Base-by-base conservation (phyloP, 2,329 filamentous ascomycete genomes). In the Coleophoma crateriformis region DNA sequence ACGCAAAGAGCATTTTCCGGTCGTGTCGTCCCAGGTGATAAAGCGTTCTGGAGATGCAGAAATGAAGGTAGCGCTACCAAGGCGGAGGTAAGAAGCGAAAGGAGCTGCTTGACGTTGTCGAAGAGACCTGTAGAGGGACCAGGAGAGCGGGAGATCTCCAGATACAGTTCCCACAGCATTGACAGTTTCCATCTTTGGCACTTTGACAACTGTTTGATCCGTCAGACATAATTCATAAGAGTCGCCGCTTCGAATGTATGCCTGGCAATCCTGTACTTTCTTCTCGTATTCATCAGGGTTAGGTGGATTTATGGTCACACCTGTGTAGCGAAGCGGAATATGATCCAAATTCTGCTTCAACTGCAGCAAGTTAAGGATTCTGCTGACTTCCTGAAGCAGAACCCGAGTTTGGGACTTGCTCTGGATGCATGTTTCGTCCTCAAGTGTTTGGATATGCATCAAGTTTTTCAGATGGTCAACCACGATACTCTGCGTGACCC, bases 31-130 rank as follows among this genome's bases (percentile, higher is more conserved):
- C 81, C 82, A 87, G 49, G 80, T 81, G 14, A 97, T 78, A 64
- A 96, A 97, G 3, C 91, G 87, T 69, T 97, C 92, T 0, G 92
- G 92, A 4, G 89, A 95, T 60, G 85, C 88, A 67, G 87, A 88
- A 41, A 95, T 74, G 32, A 97, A 76, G 1, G 88, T 90, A 3
- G 81, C 79, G 33, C 71, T 67, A 3, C 81, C 80, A 14, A 96
- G 77, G 11, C 81, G 82, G 50, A 95, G 72, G 64, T 88, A 96
- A 0, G 89, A 90, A 20, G 88, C 87, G 68, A 95, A 68, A 2
- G 67, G 67, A 0, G 65, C 61, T 3, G 65, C 63, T 50, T 67
- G 62, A 10, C 51, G 53, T 13, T 42, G 27, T 7, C 64, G 61
- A 17, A 67, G 60, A 8, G 50, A 54, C 15, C 58, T 60, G 46